A percentile compares a stretch with the other conserved stretches of the same genome.
Conservation (phyloP, 2,329 filamentous ascomycete genomes). For the Xylaria sp. region DNA sequence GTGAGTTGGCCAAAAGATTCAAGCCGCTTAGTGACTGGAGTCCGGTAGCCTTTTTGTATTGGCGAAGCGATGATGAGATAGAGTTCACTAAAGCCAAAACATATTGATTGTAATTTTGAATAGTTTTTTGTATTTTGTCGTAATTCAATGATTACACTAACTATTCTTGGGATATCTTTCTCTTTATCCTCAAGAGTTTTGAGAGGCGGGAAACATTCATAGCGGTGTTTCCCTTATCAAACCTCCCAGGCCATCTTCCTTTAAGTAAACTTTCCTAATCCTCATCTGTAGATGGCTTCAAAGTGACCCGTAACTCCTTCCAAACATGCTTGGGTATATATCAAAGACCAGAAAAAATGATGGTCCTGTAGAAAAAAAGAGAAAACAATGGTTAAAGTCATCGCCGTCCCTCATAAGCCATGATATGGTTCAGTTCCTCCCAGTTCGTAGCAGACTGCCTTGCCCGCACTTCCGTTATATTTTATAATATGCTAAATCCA, state of each 20-base stretch:
- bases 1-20: background rate
- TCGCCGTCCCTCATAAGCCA: slow-evolving; percentile 47
- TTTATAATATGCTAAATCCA: slow-evolving; percentile 45
- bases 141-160: slow-evolving; percentile 39
- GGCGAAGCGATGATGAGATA: background rate
- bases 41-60: background rate
- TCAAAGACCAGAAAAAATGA: slow-evolving; percentile 43
- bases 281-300: slow-evolving; percentile 41
- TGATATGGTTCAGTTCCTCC: slow-evolving; percentile 43
- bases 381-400: slow-evolving; percentile 37
- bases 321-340: slow-evolving; percentile 50
- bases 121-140: slow-evolving; percentile 30
- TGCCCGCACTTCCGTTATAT: slow-evolving; percentile 43
- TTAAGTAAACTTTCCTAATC: slow-evolving; percentile 33
- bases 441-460: slow-evolving; percentile 38
- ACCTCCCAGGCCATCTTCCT: slow-evolving; percentile 36
- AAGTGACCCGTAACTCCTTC: slow-evolving; percentile 34
- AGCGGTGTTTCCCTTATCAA: slow-evolving; percentile 43
- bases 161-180: slow-evolving; percentile 33
- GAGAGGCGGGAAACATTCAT: slow-evolving; percentile 46
- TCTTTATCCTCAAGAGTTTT: slow-evolving; percentile 40
- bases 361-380: slow-evolving; percentile 23
- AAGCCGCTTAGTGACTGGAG: background rate
- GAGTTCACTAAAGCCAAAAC: background rate
- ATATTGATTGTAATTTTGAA: slow-evolving; percentile 6